A percentile compares a stretch with the other conserved stretches of the same genome.
phyloP scores from a whole-genome alignment of 768 basidiomycete genomes.

The Russula virescens region DNA sequence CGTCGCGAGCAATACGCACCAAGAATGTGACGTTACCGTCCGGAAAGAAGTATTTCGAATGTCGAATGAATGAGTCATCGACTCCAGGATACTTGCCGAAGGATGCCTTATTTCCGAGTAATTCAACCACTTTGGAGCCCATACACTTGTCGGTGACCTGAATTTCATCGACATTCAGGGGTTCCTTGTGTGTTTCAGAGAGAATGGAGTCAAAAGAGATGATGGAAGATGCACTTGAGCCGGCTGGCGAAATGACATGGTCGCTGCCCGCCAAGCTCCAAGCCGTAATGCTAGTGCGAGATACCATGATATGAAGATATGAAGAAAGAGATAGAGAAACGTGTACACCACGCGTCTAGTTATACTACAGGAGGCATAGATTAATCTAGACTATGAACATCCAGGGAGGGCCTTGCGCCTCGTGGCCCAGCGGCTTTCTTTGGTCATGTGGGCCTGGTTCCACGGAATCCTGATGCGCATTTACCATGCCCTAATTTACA shows the following conservation, averaged over 20 bases:
- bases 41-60: slow-evolving; percentile 16
- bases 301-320: slow-evolving; percentile 2
- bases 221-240: neutral
- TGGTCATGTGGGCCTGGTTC: neutral
- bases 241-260: neutral
- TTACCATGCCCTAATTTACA: too few relatives aligned
- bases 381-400: neutral
- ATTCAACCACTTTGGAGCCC: neutral
- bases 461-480: neutral
- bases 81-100: neutral
- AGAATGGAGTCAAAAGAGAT: neutral
- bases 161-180: too few relatives aligned
- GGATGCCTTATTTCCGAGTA: neutral
- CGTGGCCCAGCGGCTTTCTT: neutral
- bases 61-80: slow-evolving; percentile 3
- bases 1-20: slow-evolving; percentile 1
- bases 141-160: neutral
- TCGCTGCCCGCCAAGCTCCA: neutral
- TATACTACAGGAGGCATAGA: too few relatives aligned
- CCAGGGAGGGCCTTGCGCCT: neutral
- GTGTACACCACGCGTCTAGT: neutral
- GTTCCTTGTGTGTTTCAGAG: neutral
- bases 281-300: neutral
- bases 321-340: neutral
- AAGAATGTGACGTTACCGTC: slow-evolving; percentile 21